A percentile compares a stretch with the other conserved stretches of the same genome.
Evolutionary conservation across 495 filamentous ascomycete species (phyloP).

Genomic region (Sordaria brevicollis): DNA sequence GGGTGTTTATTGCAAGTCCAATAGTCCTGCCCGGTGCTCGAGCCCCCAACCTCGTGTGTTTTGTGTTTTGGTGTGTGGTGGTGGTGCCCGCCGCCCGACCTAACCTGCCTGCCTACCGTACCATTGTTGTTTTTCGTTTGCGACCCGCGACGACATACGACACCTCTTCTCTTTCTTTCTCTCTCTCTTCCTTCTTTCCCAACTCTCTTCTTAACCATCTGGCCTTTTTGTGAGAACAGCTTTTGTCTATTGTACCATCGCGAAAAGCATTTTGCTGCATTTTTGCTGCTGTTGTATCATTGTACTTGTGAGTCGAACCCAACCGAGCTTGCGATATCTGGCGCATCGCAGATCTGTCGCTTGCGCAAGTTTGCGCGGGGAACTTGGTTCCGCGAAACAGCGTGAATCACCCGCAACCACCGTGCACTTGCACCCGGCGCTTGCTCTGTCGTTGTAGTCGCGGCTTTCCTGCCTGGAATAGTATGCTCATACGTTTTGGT

Average conservation of each 20-base stretch:
- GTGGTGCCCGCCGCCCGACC: not conserved
- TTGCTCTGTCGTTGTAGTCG: not conserved
- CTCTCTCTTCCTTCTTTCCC: not conserved
- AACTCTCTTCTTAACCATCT: not conserved
- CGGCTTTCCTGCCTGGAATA: not conserved
- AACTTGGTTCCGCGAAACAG: not conserved
- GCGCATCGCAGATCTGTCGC: not conserved
- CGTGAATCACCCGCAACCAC: not conserved
- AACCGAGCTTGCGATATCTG: not conserved
- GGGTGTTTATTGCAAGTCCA: not conserved
- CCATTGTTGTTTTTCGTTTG: not conserved
- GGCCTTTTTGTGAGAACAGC: not conserved
- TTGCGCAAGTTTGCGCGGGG: not conserved
- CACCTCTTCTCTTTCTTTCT: not conserved
- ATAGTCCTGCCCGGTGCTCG: not conserved
- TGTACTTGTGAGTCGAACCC: not conserved
- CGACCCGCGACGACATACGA: not conserved
- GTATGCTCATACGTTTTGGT: not conserved
- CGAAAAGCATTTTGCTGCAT: not conserved
- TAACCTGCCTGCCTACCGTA: too few species aligned
- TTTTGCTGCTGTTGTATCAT: not conserved
- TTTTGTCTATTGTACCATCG: not conserved
- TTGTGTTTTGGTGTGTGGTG: not conserved
- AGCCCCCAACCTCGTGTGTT: not conserved
- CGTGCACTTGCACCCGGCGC: not conserved